phyloP scores from a whole-genome alignment of 805 yeast genomes.

The Schwanniomyces pseudopolymorphus region DNA sequence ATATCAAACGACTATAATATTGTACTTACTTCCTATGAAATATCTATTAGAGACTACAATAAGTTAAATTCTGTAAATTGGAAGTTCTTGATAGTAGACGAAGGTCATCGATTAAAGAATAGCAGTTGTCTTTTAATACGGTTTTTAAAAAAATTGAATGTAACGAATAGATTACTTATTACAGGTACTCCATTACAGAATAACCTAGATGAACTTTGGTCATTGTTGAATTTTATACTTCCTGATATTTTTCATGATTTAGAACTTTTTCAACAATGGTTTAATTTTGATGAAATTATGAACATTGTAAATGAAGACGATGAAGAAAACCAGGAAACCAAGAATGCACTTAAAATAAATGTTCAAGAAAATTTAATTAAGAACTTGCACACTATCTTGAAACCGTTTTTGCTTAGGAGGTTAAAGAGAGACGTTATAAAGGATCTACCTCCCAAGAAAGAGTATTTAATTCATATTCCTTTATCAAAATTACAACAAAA shows the following conservation, averaged over 20 bases:
- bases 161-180: conserved; percentile 70
- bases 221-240: conserved; percentile 81
- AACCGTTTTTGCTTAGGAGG: conserved; percentile 84
- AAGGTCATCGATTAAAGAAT: conserved; percentile 91
- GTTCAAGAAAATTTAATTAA: conserved; percentile 54
- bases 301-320: conserved; percentile 23
- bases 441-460: conserved; percentile 83
- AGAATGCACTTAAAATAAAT: conserved; percentile 56
- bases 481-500: conserved; percentile 61
- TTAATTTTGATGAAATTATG: conserved; percentile 69
- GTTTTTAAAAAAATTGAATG: conserved; percentile 64
- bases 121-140: conserved; percentile 72
- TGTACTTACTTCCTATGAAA: conserved; percentile 80
- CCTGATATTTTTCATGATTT: conserved; percentile 93
- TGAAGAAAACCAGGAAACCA: conserved; percentile 41
- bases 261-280: conserved; percentile 90
- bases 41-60: conserved; percentile 66
- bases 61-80: conserved; percentile 56
- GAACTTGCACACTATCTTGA: conserved; percentile 80
- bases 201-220: conserved; percentile 88
- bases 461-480: conserved; percentile 75
- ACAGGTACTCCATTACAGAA: conserved; percentile 98
- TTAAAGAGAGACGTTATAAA: conserved; percentile 71
- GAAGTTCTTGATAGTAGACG: conserved; percentile 90
- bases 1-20: conserved; percentile 41